Conservation (phyloP, 2,329 filamentous ascomycete species). For the Colletotrichum limetticola region DNA sequence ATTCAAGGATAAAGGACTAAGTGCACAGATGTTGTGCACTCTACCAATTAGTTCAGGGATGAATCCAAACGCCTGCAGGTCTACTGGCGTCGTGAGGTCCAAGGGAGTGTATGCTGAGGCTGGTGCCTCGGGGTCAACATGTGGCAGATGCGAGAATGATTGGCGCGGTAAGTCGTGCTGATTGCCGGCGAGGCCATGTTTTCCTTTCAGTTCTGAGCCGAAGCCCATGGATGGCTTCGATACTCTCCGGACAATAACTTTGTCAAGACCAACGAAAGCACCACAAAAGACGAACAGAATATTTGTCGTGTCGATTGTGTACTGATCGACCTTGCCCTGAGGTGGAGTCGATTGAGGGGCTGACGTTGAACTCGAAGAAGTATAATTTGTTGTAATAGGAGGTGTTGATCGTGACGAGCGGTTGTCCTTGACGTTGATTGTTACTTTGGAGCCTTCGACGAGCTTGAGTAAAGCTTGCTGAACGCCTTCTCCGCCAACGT, state of each 20-base stretch:
- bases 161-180: slow-evolving; percentile 74
- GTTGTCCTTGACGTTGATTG: slow-evolving; percentile 87
- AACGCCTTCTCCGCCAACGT: slow-evolving; percentile 95
- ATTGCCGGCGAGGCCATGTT: slow-evolving; percentile 57
- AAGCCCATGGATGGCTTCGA: slow-evolving; percentile 90
- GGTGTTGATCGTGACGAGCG: slow-evolving; percentile 65
- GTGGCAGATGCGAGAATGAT: slow-evolving; percentile 65
- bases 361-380: slow-evolving; percentile 55
- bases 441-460: slow-evolving; percentile 93
- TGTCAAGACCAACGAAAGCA: slow-evolving; percentile 93
- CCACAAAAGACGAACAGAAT: slow-evolving; percentile 98
- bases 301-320: slow-evolving; percentile 89
- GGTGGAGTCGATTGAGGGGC: slow-evolving; percentile 58
- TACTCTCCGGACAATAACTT: slow-evolving; percentile 86
- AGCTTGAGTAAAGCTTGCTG: slow-evolving; percentile 96
- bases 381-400: slow-evolving; percentile 65
- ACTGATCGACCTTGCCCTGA: slow-evolving; percentile 67
- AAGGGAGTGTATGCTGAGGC: slow-evolving; percentile 64
- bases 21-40: slow-evolving; percentile 87
- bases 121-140: slow-evolving; percentile 54
- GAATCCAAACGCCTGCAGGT: slow-evolving; percentile 87
- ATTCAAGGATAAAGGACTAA: slow-evolving; percentile 76
- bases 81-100: slow-evolving; percentile 78
- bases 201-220: slow-evolving; percentile 80
- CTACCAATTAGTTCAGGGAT: slow-evolving; percentile 97